These are phyloP conservation scores for Avena insularis DNA, from an alignment of 176 grass and related monocot genomes.

Conservation along the genomic window DNA sequence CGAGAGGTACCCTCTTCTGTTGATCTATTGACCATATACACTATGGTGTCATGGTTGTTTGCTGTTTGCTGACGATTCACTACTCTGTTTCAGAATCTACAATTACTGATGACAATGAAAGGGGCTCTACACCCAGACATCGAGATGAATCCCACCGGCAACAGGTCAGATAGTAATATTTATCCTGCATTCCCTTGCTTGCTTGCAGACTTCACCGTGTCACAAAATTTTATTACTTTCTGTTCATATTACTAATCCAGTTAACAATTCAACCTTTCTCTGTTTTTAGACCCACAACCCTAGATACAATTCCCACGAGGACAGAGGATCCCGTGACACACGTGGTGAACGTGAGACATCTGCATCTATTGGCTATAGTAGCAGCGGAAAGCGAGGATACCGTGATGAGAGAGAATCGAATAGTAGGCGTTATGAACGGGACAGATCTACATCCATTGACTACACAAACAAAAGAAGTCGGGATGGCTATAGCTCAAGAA, in stretches of 20 bases:
- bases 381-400: constrained; percentile 61
- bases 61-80: constrained; percentile 19
- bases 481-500: constrained; percentile 62
- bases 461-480: constrained; percentile 74
- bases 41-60: constrained; percentile 19
- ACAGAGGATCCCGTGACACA: constrained; percentile 42
- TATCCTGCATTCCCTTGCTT: constrained; percentile 34
- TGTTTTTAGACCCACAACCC: constrained; percentile 53
- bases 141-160: constrained; percentile 41
- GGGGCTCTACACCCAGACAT: constrained; percentile 38
- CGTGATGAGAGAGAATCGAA: constrained; percentile 54
- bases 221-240: background rate
- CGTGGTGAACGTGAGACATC: constrained; percentile 50
- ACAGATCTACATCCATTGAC: constrained; percentile 52
- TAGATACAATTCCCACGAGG: constrained; percentile 49
- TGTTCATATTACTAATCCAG: constrained; percentile 15
- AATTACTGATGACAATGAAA: constrained; percentile 46
- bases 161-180: constrained; percentile 53
- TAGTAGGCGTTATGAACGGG: constrained; percentile 54
- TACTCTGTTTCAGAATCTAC: constrained; percentile 58
- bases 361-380: constrained; percentile 45
- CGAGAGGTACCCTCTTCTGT: constrained; percentile 43
- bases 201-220: constrained; percentile 26
- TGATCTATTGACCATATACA: constrained; percentile 24
- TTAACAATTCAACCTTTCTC: constrained; percentile 25